phyloP scores from a whole-genome alignment of 2,329 filamentous ascomycete species.

The Elsinoe ampelina region DNA sequence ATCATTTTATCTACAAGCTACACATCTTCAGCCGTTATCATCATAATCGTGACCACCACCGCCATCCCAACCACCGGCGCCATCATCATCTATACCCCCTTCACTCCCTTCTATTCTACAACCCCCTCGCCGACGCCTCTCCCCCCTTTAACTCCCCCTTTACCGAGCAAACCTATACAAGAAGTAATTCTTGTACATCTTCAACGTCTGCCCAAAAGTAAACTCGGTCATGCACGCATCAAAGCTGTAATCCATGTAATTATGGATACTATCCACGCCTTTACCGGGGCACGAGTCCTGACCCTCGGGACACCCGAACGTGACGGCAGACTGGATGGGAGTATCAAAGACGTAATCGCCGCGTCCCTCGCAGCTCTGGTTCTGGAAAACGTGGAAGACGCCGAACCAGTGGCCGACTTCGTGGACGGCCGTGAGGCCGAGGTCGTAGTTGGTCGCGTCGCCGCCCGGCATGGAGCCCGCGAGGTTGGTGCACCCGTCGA shows the following conservation, averaged over 20 bases:
- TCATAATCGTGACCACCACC: not conserved
- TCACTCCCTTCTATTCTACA: not conserved
- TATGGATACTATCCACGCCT: conserved; percentile 45
- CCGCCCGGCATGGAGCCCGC: conserved; percentile 48
- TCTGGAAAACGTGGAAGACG: conserved; percentile 36
- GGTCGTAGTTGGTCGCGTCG: conserved; percentile 39
- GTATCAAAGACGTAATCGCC: conserved; percentile 39
- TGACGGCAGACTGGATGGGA: conserved; percentile 33
- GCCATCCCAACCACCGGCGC: not conserved
- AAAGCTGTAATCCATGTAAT: conserved; percentile 52
- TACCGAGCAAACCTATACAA: conserved; percentile 30
- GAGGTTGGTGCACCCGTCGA: conserved; percentile 49
- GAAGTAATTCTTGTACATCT: conserved; percentile 46
- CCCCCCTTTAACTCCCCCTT: not conserved
- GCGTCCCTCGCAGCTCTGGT: conserved; percentile 30
- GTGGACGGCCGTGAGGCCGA: conserved; percentile 39
- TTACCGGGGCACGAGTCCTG: conserved; percentile 45
- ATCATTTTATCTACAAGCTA: not conserved
- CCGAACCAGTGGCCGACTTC: conserved; percentile 38
- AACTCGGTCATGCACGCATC: conserved; percentile 48
- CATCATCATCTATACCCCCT: too few species aligned
- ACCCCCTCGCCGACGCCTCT: not conserved
- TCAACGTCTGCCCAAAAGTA: conserved; percentile 39
- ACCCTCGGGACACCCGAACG: conserved; percentile 43
- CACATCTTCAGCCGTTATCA: not conserved